phyloP scores from a whole-genome alignment of 2,329 filamentous ascomycete genomes.

The Mollisia scopiformis region DNA sequence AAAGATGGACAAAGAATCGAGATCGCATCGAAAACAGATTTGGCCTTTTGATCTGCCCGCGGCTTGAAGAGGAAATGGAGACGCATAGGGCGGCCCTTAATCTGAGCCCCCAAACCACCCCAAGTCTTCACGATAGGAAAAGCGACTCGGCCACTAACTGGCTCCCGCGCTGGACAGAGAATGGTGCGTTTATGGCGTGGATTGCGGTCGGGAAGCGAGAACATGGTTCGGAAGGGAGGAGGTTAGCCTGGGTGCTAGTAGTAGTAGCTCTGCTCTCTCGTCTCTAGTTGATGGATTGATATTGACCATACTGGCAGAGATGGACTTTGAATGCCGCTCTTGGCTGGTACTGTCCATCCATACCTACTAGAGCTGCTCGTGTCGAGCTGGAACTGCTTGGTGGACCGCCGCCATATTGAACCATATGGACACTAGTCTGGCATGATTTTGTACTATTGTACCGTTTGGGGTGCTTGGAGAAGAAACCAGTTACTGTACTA shows the following conservation, averaged over 20 bases:
- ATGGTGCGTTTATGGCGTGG: not conserved
- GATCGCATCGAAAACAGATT: constrained; percentile 2
- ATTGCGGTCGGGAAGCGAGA: not conserved
- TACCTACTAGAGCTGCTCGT: too few species aligned
- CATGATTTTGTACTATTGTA: too few species aligned
- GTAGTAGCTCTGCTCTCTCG: too few species aligned
- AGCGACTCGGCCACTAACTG: not conserved
- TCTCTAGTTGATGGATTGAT: too few species aligned
- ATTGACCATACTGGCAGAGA: too few species aligned
- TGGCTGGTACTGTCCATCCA: too few species aligned
- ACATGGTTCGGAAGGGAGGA: too few species aligned
- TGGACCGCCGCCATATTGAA: too few species aligned
- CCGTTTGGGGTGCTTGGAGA: too few species aligned
- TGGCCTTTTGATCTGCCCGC: not conserved
- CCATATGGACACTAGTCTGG: too few species aligned
- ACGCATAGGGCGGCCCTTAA: constrained; percentile 9
- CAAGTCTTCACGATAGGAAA: constrained; percentile 1
- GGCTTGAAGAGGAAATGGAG: not conserved
- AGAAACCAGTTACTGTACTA: not conserved
- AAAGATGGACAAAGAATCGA: not conserved
- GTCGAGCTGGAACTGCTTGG: not conserved
- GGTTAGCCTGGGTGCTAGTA: too few species aligned
- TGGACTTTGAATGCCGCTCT: not conserved
- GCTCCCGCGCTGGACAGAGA: not conserved
- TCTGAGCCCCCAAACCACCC: constrained; percentile 6